phyloP scores from a whole-genome alignment of 305 asterid species.

The Fraxinus sp. region DNA sequence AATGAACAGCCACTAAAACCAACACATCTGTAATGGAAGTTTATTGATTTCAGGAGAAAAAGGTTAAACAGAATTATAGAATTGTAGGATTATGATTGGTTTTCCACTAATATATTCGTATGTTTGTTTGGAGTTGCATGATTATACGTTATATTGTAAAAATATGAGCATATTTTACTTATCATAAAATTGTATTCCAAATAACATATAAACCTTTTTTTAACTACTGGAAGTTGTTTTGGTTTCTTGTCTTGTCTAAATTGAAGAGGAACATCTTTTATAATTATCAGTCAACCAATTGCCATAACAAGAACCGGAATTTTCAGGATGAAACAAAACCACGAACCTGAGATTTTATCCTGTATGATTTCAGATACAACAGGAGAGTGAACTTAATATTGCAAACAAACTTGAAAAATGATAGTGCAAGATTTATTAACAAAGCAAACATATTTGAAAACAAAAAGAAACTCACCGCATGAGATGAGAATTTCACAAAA shows the following conservation, averaged over 20 bases:
- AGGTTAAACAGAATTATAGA: background rate
- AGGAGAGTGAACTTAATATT: conserved; percentile 48
- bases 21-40: conserved; percentile 10
- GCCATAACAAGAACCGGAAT: conserved; percentile 12
- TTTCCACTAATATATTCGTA: background rate
- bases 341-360: conserved; percentile 83
- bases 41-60: background rate
- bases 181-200: conserved; percentile 4
- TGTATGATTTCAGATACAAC: conserved; percentile 74
- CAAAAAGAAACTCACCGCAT: conserved; percentile 63
- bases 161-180: conserved; percentile 1
- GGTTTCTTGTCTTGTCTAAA: conserved; percentile 14
- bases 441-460: conserved; percentile 17
- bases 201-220: conserved; percentile 14
- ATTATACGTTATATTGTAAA: conserved; percentile 16
- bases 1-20: conserved; percentile 17
- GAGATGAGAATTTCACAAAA: conserved; percentile 80
- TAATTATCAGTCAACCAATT: background rate
- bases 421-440: conserved; percentile 24
- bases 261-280: background rate
- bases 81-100: background rate
- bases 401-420: conserved; percentile 24
- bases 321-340: conserved; percentile 50
- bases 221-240: background rate
- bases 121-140: conserved; percentile 14